phyloP scores from a whole-genome alignment of 1,284 basidiomycete genomes.

The Malassezia arunalokei region DNA sequence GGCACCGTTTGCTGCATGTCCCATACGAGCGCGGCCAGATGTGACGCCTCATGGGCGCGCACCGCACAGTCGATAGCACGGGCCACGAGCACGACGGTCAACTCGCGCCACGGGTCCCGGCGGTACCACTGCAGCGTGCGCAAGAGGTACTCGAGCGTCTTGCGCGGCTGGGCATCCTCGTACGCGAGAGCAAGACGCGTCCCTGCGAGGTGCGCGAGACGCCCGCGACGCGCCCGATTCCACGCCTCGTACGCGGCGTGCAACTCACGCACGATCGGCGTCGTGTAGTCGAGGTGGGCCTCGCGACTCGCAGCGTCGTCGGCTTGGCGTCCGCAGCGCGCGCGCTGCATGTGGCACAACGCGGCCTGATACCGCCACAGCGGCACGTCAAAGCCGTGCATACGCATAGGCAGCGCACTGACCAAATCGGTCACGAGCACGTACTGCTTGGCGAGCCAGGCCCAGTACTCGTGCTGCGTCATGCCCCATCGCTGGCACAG shows the following conservation, averaged over 20 bases:
- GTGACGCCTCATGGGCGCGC: not conserved
- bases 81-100: not conserved
- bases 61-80: not conserved
- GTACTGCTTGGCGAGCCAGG: conserved; percentile 78
- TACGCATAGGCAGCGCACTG: not conserved
- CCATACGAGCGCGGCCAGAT: not conserved
- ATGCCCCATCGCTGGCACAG: conserved; percentile 88
- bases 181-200: conserved; percentile 26
- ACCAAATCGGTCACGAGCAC: conserved; percentile 30
- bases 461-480: conserved; percentile 95
- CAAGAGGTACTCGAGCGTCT: conserved; percentile 33
- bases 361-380: conserved; percentile 26
- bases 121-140: conserved; percentile 27
- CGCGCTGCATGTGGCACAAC: conserved; percentile 30
- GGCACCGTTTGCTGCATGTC: not conserved
- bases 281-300: not conserved
- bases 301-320: not conserved
- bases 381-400: not conserved
- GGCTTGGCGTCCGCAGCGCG: not conserved
- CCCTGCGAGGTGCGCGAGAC: conserved; percentile 23
- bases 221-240: conserved; percentile 14
- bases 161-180: conserved; percentile 17
- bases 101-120: conserved; percentile 3
- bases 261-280: conserved; percentile 23
- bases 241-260: conserved; percentile 30